Evolutionary conservation across 116 monocot species (phyloP).

Genomic region (Cymodocea nodosa): DNA sequence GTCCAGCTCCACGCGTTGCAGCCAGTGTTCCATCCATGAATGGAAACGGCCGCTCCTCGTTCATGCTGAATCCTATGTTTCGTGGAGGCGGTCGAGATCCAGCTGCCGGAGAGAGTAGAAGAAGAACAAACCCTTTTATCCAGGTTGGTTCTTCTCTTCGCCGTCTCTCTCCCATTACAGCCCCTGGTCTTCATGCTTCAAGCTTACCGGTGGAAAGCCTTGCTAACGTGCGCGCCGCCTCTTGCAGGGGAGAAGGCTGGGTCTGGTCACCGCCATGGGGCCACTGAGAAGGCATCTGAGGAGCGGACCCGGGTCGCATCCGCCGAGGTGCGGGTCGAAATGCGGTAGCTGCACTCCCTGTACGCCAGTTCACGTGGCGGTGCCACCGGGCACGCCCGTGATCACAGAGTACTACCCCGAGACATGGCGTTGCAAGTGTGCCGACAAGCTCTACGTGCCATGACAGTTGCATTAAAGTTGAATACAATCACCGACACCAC

Average conservation of each 20-base stretch:
- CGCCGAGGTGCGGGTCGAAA: constrained; percentile 45
- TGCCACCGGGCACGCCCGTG: constrained; percentile 47
- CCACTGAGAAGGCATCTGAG: constrained; percentile 2
- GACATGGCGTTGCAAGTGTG: constrained; percentile 72
- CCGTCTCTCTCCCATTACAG: no score
- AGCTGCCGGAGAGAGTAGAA: no score
- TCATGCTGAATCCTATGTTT: no score
- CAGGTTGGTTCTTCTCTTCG: no score
- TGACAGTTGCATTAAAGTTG: neutral
- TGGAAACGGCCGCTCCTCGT: neutral
- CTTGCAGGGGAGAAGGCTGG: neutral
- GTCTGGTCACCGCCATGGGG: neutral
- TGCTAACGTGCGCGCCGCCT: no score
- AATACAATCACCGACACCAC: no score
- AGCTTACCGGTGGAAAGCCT: no score
- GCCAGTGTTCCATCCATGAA: no score
- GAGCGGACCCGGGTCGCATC: constrained; percentile 44
- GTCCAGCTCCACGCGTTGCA: neutral
- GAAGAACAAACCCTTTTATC: no score
- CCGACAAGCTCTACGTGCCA: constrained; percentile 51
- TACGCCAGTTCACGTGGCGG: constrained; percentile 50
- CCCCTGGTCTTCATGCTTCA: no score
- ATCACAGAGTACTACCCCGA: constrained; percentile 65
- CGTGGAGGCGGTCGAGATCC: no score
- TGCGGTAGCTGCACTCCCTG: constrained; percentile 62